phyloP scores from a whole-genome alignment of 116 monocot species.

The Cymodocea nodosa region DNA sequence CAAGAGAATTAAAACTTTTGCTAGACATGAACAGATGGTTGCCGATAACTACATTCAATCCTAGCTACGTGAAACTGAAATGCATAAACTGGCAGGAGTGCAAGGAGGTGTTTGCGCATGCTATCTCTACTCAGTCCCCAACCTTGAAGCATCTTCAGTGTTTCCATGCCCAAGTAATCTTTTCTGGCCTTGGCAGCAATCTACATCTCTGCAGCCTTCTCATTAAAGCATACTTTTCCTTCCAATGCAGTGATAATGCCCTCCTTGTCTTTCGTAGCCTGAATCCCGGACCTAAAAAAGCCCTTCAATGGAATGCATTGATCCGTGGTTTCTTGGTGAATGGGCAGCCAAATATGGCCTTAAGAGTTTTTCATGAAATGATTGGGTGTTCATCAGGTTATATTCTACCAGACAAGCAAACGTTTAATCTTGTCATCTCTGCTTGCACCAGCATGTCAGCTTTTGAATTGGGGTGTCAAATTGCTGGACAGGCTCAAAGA shows the following conservation, averaged over 20 bases:
- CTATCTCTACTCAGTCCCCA: slow-evolving; percentile 18
- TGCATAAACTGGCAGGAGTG: slow-evolving; percentile 29
- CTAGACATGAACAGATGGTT: neutral
- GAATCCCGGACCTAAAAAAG: slow-evolving; percentile 15
- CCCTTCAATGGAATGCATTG: slow-evolving; percentile 60
- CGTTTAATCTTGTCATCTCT: slow-evolving; percentile 40
- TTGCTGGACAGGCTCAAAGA: slow-evolving; percentile 14
- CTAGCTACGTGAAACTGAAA: neutral
- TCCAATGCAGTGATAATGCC: slow-evolving; percentile 19
- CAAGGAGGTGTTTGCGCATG: slow-evolving; percentile 51
- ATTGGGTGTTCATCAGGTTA: neutral
- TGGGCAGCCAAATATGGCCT: slow-evolving; percentile 17
- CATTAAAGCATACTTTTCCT: slow-evolving; percentile 37
- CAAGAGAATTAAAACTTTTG: neutral
- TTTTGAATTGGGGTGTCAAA: slow-evolving; percentile 23
- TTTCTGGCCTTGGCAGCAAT: slow-evolving; percentile 40
- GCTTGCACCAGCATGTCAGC: slow-evolving; percentile 34
- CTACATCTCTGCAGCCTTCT: slow-evolving; percentile 40
- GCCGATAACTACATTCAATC: neutral
- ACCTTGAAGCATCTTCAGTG: slow-evolving; percentile 16
- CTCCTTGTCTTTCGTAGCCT: slow-evolving; percentile 25
- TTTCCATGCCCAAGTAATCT: slow-evolving; percentile 29
- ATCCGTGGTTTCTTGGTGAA: slow-evolving; percentile 37
- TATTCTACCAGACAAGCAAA: slow-evolving; percentile 34
- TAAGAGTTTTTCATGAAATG: slow-evolving; percentile 35